These are phyloP conservation scores for Nephelium lappaceum DNA, from an alignment of 345 rosid genomes.

Conservation along the genomic window DNA sequence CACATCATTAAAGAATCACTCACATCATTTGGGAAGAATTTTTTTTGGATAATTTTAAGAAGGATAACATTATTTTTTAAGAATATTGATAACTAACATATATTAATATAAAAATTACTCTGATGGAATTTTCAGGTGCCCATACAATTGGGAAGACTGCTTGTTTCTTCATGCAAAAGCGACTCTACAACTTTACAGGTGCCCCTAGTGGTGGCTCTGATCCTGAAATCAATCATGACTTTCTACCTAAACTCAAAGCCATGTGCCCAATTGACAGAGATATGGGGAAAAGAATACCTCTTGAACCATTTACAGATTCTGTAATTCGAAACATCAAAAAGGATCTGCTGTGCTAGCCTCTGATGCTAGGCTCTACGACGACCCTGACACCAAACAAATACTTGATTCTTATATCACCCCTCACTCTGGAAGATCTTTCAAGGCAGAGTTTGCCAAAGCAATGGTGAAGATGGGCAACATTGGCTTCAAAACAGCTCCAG, in stretches of 20 bases:
- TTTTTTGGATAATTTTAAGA: too few species aligned
- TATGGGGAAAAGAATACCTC: constrained; percentile 36
- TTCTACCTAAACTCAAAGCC: constrained; percentile 31
- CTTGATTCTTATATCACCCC: constrained; percentile 42
- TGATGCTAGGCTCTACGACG: constrained; percentile 53
- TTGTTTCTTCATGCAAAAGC: too few species aligned
- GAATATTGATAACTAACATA: too few species aligned
- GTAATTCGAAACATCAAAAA: constrained; percentile 36
- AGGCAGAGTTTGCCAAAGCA: constrained; percentile 50
- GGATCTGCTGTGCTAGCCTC: constrained; percentile 51
- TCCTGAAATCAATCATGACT: constrained; percentile 34
- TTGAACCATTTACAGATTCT: constrained; percentile 44
- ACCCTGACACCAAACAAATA: constrained; percentile 34
- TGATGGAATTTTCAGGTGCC: too few species aligned
- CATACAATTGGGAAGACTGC: too few species aligned
- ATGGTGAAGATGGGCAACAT: constrained; percentile 61
- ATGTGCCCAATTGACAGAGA: constrained; percentile 34
- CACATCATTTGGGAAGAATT: too few species aligned
- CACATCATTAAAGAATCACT: too few species aligned
- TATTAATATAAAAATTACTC: too few species aligned
- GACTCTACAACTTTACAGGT: too few species aligned
- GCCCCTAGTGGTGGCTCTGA: constrained; percentile 42
- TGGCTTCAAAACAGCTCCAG: constrained; percentile 42
- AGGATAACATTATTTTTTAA: too few species aligned
- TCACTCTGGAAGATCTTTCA: constrained; percentile 27